These are phyloP conservation scores for Ogataea degrootiae DNA, from an alignment of 805 yeast genomes.

Conservation along the genomic window DNA sequence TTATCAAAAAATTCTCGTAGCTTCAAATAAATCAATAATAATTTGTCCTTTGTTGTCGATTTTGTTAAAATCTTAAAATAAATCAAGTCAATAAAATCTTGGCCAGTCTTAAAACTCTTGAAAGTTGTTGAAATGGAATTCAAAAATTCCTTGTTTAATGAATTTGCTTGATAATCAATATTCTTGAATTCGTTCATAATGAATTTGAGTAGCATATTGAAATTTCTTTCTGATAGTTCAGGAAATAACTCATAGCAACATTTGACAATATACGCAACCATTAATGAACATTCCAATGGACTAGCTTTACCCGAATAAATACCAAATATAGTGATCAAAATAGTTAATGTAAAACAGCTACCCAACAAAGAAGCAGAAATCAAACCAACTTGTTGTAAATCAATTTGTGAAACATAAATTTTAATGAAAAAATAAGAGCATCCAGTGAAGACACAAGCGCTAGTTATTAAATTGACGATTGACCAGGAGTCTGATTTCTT, in stretches of 20 bases:
- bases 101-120: slow-evolving; percentile 17
- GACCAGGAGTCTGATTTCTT: slow-evolving; percentile 73
- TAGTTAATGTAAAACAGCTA: slow-evolving; percentile 70
- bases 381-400: slow-evolving; percentile 54
- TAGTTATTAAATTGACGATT: slow-evolving; percentile 61
- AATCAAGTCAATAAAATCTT: slow-evolving; percentile 12
- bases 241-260: slow-evolving; percentile 93
- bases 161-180: slow-evolving; percentile 29
- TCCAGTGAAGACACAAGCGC: slow-evolving; percentile 72
- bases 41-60: slow-evolving; percentile 16
- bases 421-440: slow-evolving; percentile 76
- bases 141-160: slow-evolving; percentile 27
- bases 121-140: slow-evolving; percentile 30
- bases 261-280: slow-evolving; percentile 87
- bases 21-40: slow-evolving; percentile 16
- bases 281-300: slow-evolving; percentile 82
- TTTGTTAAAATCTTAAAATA: slow-evolving; percentile 14
- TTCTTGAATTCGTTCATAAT: slow-evolving; percentile 33
- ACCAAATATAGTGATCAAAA: slow-evolving; percentile 75
- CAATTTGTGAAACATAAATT: slow-evolving; percentile 74
- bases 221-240: slow-evolving; percentile 55
- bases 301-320: slow-evolving; percentile 79
- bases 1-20: slow-evolving; percentile 24
- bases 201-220: slow-evolving; percentile 29
- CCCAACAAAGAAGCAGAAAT: slow-evolving; percentile 82